Evolutionary conservation across 202 grass and related monocot species (phyloP), one percentile per base, ranked within the genome.

Genomic region (Elaeis oleifera): DNA sequence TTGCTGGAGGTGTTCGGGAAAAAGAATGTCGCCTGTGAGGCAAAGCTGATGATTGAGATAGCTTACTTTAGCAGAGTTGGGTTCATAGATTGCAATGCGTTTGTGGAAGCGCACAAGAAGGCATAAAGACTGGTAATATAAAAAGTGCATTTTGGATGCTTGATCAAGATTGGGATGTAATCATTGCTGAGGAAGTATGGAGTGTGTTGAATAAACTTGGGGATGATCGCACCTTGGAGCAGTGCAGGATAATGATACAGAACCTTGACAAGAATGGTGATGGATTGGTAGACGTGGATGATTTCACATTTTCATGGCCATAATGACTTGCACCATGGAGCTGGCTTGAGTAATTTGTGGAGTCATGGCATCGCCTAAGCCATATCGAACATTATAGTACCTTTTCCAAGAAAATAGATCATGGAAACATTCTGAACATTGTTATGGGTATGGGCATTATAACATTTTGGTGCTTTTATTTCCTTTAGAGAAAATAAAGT

Each of bases 271-370:
- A 65, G 67, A 78, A 92, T 53, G 51, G 59, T 6, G 65, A 91
- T 49, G 81, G 83, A 1, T 67, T 85, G 1, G 76, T 92, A 15
- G 82, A 86, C 23, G 86, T 97, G 88, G 74, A 86, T 28, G 92
- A 92, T 53, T 92, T 97, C 20, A 20, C 20, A 20, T 20, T 20
- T 20, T 20, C 71, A 79, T 86, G 71, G 54, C 9, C 59, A 97
- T 97, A 84, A 97, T 97, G 87, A 91, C 87, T 58, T 69, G 75
- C 39, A 64, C 84, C 4, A 77, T 72, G 52, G 79, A 87, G 75
- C 85, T 62, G 51, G 36, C 36, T 14, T 81, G 80, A 84, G 28
- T 1, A 1, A 9, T 36, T 36, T 36, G 1, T 9, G 32, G 32
- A 36, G 6, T 9, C 32, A 9, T 6, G 32, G 32, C 7, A 36